phyloP scores from a whole-genome alignment of 352 stramenopile genomes.

The Phytopythium montanum region DNA sequence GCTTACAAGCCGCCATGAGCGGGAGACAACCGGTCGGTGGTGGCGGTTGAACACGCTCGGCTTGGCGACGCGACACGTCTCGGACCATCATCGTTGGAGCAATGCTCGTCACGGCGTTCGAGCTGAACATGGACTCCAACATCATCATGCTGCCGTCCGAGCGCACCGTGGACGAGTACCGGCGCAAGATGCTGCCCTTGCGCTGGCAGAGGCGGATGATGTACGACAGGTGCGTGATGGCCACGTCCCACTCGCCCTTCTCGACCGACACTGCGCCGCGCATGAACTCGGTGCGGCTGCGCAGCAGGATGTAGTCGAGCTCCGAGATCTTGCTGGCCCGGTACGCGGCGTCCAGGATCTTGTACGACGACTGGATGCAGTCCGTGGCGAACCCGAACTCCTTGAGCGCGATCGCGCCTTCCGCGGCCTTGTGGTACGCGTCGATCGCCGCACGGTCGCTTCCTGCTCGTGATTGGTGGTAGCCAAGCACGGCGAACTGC shows the following conservation, averaged over 20 bases:
- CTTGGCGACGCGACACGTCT: neutral
- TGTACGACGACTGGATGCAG: slow-evolving; percentile 74
- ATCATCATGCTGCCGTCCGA: slow-evolving; percentile 15
- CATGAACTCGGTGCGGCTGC: slow-evolving; percentile 74
- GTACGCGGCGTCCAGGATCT: slow-evolving; percentile 49
- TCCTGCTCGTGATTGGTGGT: slow-evolving; percentile 57
- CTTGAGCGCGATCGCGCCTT: slow-evolving; percentile 49
- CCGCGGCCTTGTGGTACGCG: slow-evolving; percentile 53
- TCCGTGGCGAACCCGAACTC: slow-evolving; percentile 66
- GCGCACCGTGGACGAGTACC: slow-evolving; percentile 48
- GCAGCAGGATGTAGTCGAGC: slow-evolving; percentile 52
- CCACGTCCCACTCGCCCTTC: slow-evolving; percentile 62
- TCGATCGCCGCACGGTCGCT: slow-evolving; percentile 51
- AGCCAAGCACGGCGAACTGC: slow-evolving; percentile 58
- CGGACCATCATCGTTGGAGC: neutral
- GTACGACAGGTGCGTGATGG: slow-evolving; percentile 60
- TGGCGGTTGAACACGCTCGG: neutral
- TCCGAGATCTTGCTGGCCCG: slow-evolving; percentile 43
- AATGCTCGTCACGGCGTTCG: slow-evolving; percentile 23
- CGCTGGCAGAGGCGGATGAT: slow-evolving; percentile 60
- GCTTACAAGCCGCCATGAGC: neutral
- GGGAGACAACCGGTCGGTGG: neutral
- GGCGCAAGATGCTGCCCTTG: slow-evolving; percentile 51
- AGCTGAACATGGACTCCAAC: slow-evolving; percentile 20
- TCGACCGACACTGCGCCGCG: slow-evolving; percentile 62